phyloP scores from a whole-genome alignment of 257 asterid genomes.

The Henckelia pumila region DNA sequence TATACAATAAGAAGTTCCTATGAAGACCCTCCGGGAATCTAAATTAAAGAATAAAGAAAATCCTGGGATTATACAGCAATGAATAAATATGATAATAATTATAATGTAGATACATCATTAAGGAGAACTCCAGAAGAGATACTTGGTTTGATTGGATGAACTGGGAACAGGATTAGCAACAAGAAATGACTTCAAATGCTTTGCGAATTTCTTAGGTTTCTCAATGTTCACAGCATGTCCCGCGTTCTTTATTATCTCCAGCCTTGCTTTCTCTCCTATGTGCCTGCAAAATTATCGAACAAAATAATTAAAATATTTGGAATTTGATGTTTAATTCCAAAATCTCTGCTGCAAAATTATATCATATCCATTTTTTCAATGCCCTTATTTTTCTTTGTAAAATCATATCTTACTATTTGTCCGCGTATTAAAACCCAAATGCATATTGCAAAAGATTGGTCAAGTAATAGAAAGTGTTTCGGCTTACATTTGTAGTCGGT shows the following conservation, averaged over 20 bases:
- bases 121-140: slow-evolving; percentile 29
- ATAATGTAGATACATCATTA: background rate
- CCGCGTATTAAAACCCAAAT: no score
- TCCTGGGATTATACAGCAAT: no score
- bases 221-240: slow-evolving; percentile 91
- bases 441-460: background rate
- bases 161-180: slow-evolving; percentile 27
- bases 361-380: no score
- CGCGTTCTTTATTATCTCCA: slow-evolving; percentile 69
- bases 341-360: background rate
- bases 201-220: slow-evolving; percentile 70
- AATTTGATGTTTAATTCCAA: background rate
- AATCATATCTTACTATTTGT: no score
- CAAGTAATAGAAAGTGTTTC: background rate
- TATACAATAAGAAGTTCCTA: no score
- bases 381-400: no score
- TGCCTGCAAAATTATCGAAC: slow-evolving; percentile 44
- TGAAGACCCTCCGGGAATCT: no score
- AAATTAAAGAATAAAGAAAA: no score
- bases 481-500: slow-evolving; percentile 58
- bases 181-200: slow-evolving; percentile 70
- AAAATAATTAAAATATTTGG: background rate
- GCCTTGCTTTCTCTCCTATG: slow-evolving; percentile 62
- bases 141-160: slow-evolving; percentile 27
- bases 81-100: no score